These are phyloP conservation scores for Xylaria flabelliformis DNA, from an alignment of 495 filamentous ascomycete genomes.

Conservation along the genomic window DNA sequence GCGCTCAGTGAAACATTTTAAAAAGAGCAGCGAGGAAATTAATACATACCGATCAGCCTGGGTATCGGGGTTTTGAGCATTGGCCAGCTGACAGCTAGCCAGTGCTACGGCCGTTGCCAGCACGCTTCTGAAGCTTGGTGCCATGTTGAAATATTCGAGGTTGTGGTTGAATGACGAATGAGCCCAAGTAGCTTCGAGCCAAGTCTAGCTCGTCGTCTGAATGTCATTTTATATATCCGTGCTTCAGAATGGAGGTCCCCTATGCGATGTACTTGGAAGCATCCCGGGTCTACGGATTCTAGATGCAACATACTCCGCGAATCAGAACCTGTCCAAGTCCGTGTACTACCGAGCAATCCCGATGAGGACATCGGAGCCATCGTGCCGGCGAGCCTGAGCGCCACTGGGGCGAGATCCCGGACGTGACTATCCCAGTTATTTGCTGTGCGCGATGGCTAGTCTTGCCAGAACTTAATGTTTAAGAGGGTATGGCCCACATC, in stretches of 20 bases:
- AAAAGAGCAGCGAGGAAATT: not conserved
- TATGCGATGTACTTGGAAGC: not conserved
- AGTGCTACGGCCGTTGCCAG: slow-evolving; percentile 11
- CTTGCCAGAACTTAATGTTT: not conserved
- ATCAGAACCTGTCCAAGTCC: slow-evolving; percentile 7
- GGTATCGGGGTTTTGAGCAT: slow-evolving; percentile 26
- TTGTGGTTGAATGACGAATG: not conserved
- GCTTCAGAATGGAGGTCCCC: not conserved
- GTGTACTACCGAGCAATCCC: slow-evolving; percentile 14
- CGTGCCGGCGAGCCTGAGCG: slow-evolving; percentile 14
- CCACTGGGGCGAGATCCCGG: slow-evolving; percentile 1
- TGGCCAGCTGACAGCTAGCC: slow-evolving; percentile 20
- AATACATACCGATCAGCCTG: slow-evolving; percentile 24
- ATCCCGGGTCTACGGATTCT: slow-evolving; percentile 9
- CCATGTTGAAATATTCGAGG: slow-evolving; percentile 12
- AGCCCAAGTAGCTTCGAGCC: not conserved
- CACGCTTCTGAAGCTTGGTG: slow-evolving; percentile 25
- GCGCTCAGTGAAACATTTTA: not conserved
- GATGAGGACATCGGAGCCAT: slow-evolving; percentile 25
- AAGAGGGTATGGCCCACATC: not conserved
- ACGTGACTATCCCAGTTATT: slow-evolving; percentile 4
- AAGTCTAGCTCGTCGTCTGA: not conserved
- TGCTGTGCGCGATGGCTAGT: not conserved
- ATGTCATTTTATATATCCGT: slow-evolving; percentile 6
- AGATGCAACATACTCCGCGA: slow-evolving; percentile 4